phyloP scores from a whole-genome alignment of 2,329 filamentous ascomycete species.

The Penicillium sp. region DNA sequence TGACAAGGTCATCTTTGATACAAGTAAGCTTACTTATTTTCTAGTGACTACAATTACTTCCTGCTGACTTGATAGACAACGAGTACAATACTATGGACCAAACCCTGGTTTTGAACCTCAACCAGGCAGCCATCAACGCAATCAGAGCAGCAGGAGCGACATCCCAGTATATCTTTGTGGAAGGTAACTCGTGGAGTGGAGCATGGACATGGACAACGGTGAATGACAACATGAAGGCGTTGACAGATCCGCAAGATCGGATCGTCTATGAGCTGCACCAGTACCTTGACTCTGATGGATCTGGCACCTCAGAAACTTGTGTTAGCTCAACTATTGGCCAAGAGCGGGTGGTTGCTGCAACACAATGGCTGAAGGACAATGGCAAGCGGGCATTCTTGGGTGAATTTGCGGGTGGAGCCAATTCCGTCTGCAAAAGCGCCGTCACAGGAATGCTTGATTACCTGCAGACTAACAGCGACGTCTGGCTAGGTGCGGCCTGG shows the following conservation, averaged over 20 bases:
- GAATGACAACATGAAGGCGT: slow-evolving; percentile 47
- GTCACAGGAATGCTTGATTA: slow-evolving; percentile 55
- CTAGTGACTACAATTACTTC: not conserved
- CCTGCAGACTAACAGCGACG: slow-evolving; percentile 58
- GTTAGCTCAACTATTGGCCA: slow-evolving; percentile 56
- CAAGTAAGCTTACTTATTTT: slow-evolving; percentile 39
- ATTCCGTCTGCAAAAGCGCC: slow-evolving; percentile 53
- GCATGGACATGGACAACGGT: slow-evolving; percentile 54
- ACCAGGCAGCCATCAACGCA: slow-evolving; percentile 65
- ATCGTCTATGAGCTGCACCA: slow-evolving; percentile 65
- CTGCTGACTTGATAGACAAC: slow-evolving; percentile 49
- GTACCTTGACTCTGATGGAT: slow-evolving; percentile 61
- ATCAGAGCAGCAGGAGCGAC: slow-evolving; percentile 63
- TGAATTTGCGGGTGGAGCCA: slow-evolving; percentile 55
- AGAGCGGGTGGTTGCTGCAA: slow-evolving; percentile 48
- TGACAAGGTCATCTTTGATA: slow-evolving; percentile 63
- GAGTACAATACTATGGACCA: slow-evolving; percentile 67
- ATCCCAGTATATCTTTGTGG: slow-evolving; percentile 59
- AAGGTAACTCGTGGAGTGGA: slow-evolving; percentile 54
- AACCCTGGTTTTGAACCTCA: slow-evolving; percentile 59
- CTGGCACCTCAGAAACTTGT: slow-evolving; percentile 55
- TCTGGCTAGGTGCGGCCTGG: slow-evolving; percentile 61
- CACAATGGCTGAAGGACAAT: slow-evolving; percentile 57
- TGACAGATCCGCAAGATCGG: slow-evolving; percentile 56
- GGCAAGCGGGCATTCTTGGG: slow-evolving; percentile 59